Base-by-base conservation (phyloP, 140 eudicot species). In the Ambrosia hybrid region DNA sequence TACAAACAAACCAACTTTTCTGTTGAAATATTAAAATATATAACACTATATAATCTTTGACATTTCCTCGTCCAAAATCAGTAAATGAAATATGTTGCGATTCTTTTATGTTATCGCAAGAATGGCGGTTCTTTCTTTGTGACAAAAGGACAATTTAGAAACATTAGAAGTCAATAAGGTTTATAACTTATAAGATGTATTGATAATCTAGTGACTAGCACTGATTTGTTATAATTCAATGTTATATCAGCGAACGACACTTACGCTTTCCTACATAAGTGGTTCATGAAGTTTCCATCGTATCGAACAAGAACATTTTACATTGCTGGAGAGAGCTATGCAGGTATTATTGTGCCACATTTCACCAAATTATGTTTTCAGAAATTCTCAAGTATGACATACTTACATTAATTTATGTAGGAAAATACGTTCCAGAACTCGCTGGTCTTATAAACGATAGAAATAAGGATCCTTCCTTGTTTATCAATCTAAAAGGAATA, bases 321-420 rank as follows among this genome's bases (percentile, higher is more conserved):
- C 76, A 83, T 92, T 33, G 98, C 98, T 0, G 98, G 98, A 73
- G 98, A 92, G 86, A 92, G 98, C 82, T 92, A 92, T 77, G 98
- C 98, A 84, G 98, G 96, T 87, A 79, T 6, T 46, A 66, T 52
- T 33, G 26, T 2, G 7, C 51, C 2, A 30, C 53, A 67, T 33
- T 53, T 49, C 43, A 68, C 72, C 63, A 51, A 15, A 14, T 46
- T n/a, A 45, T 81, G 33, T 4, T 41, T 38, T 57, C 51, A 30
- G 3, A 8, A 55, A 17, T 36, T 39, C 15, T 70, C 56, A 65
- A 69, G 34, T 9, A 58, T 59, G 30, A 55, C 64, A 30, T 37
- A 53, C 37, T 48, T 74, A 10, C 57, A 39, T 52, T 49, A 65
- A 51, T 4, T 67, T 78, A 52, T 59, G 77, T 80, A 92, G 98